These are phyloP conservation scores for Podospora conica DNA, from an alignment of 495 filamentous ascomycete species.

Conservation along the genomic window DNA sequence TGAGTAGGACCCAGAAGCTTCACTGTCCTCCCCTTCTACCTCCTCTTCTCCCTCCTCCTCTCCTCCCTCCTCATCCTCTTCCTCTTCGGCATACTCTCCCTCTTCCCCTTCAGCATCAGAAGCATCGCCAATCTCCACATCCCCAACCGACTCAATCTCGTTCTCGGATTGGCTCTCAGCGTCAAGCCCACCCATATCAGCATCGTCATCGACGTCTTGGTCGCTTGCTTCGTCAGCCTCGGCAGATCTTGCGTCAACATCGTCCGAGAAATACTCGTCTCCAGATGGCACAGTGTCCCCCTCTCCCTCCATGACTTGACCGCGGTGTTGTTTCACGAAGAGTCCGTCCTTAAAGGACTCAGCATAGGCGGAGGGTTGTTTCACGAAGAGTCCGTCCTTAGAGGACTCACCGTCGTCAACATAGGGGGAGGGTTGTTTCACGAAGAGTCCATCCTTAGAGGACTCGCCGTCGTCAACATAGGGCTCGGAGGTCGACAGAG, in stretches of 20 bases:
- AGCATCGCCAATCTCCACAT: neutral
- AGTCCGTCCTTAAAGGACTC: no score
- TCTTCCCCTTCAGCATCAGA: conserved; percentile 4
- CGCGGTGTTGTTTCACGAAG: neutral
- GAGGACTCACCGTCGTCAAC: no score
- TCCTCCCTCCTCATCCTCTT: neutral
- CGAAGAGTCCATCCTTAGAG: neutral
- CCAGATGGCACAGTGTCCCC: neutral
- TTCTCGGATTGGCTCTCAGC: neutral
- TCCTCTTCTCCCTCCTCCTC: neutral
- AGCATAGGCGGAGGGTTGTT: no score
- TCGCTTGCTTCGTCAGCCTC: neutral
- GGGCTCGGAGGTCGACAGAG: neutral
- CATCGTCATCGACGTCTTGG: neutral
- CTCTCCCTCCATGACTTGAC: neutral
- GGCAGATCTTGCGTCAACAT: neutral
- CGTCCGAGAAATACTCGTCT: neutral
- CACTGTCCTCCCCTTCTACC: neutral
- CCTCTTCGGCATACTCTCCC: conserved; percentile 5
- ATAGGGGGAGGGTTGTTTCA: no score
- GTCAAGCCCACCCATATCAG: neutral
- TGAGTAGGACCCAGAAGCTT: no score
- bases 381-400: neutral
- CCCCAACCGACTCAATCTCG: neutral
- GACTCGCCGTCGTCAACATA: neutral